Evolutionary conservation across 176 grass and related monocot species (phyloP), one percentile per base, ranked within the genome.

Genomic region (Tillandsia fasciculata): DNA sequence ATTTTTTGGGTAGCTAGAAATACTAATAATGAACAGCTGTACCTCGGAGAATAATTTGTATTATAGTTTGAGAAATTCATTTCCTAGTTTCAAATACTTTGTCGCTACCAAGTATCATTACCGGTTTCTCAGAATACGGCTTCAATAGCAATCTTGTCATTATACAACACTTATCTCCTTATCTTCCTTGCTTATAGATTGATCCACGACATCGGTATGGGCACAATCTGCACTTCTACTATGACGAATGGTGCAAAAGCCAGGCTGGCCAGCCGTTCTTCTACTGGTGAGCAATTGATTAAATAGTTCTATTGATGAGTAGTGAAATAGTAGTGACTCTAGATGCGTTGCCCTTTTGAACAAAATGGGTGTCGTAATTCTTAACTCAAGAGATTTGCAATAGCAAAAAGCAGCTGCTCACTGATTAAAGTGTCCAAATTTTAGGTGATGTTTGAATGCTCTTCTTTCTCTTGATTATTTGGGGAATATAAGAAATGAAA

Each of bases 201-300:
- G 90, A 99, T 76, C 95, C 95, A 22, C 78, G 87, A 50, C 95
- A 99, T 66, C 81, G 90, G 8, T 99, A 94, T 59, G 95, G 95
- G 5, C 95, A 99, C 75, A 99, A 99, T 64, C 82, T 99, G 61
- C 87, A 99, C 20, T 79, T 86, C 69, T 99, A 99, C 82, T 94
- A 90, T 56, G 82, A 88, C 47, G 80, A 28, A 2, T 99, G 95
- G 95, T 77, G 68, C 68, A 17, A 82, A 83, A 94, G 87, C 73
- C 71, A 91, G 67, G 90, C 82, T 27, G 90, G 90, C 50, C 77
- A 99, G 65, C 95, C 95, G 9, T 99, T 99, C 84, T 99, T 99
- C 85, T 94, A 99, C 75, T 99, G 95, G 95, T 94, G 77, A 84
- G 71, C 70, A 76, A 50, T 72, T 56, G 14, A 54, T 26, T 63